Base-by-base conservation (phyloP, 2,329 filamentous ascomycete genomes). In the Calonectria hongkongensis region DNA sequence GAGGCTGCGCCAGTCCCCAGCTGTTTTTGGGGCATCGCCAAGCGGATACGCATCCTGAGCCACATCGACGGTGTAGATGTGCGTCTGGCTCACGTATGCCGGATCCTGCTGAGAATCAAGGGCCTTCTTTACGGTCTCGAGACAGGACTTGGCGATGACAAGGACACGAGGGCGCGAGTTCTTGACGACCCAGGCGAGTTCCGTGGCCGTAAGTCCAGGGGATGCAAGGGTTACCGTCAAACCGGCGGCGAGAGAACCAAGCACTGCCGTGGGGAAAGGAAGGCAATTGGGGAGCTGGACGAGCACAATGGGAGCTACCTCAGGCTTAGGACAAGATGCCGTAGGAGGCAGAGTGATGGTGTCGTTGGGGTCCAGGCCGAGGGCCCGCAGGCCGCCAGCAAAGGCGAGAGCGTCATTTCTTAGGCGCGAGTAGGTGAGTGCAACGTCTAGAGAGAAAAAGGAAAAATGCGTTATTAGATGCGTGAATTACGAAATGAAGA, bases 1-100 rank as follows among this genome's bases (percentile, higher is more conserved):
- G 9, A 95, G 85, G 2, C 85, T 82, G n/a, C 86, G 89, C 93
- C 93, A 95, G 81, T 93, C 89, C 0, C 74, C 73, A n/a, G 47
- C 30, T 16, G 65, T 28, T 15, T 51, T 39, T 18, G 65, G 15
- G n/a, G 54, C 62, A 25, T 71, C 33, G 16, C 51, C 62, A 0
- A 75, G 69, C 25, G 85, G 85, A 66, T 86, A 86, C 3, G 70
- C 16, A 28, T 85, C 85, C 7, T 72, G 73, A 3, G 73, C 79
- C 2, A 81, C 78, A 48, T 86, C 82, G 16, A 86, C 89, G 75
- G 91, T 89, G 80, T 93, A 94, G 18, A 90, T 82, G 78, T 93
- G 94, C 12, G 94, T 83, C 5, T 67, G 64, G 3, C 76, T 70
- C n/a, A 82, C 84, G 72, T 80, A 85, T 0, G 72, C 68, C 0